A percentile compares a stretch with the other conserved stretches of the same genome.
Conservation (phyloP, 2,329 filamentous ascomycete species). For the Monosporascus sp. region DNA sequence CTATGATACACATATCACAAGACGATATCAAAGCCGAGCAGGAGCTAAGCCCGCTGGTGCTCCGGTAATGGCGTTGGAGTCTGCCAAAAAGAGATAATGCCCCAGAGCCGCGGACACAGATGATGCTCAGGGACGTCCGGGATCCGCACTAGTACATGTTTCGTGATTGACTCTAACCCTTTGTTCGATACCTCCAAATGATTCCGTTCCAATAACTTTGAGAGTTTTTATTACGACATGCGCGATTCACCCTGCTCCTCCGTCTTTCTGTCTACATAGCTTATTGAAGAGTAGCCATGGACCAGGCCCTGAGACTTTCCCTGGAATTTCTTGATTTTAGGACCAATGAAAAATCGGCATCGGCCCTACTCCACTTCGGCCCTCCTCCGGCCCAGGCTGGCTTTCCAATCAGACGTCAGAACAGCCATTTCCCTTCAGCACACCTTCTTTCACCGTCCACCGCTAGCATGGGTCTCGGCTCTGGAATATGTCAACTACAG, state of each 20-base stretch:
- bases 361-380: conserved; percentile 2
- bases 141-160: not conserved
- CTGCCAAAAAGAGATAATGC: not conserved
- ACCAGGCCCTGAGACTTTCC: not conserved
- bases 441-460: conserved; percentile 16
- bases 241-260: not conserved
- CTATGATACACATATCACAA: not conserved
- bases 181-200: not conserved
- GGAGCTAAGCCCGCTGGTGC: not conserved
- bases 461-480: conserved; percentile 16
- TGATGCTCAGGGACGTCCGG: not conserved
- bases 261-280: not conserved
- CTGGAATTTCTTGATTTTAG: conserved; percentile 9
- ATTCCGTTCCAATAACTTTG: not conserved
- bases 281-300: not conserved
- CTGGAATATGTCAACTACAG: conserved; percentile 22
- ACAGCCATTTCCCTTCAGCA: conserved; percentile 11
- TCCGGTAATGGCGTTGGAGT: not conserved
- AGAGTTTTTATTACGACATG: not conserved
- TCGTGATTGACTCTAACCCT: not conserved
- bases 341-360: conserved; percentile 11
- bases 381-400: conserved; percentile 4
- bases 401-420: conserved; percentile 19
- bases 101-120: not conserved
- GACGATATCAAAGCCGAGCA: not conserved